phyloP scores from a whole-genome alignment of 108 stramenopile species.

The Cylindrotheca fusiformis region DNA sequence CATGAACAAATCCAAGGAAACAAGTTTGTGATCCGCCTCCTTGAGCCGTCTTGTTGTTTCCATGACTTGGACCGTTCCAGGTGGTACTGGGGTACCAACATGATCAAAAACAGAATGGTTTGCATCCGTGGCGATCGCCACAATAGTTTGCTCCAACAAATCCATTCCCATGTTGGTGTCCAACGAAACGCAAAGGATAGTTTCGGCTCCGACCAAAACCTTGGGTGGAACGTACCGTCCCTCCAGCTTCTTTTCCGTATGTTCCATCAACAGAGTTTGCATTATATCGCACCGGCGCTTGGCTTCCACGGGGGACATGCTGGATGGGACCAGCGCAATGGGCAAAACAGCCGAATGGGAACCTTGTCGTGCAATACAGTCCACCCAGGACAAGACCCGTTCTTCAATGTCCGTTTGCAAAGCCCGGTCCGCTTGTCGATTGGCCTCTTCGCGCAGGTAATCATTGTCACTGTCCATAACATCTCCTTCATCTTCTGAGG shows the following conservation, averaged over 20 bases:
- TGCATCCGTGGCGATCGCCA: conserved; percentile 39
- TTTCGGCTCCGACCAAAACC: conserved; percentile 29
- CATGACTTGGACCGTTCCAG: conserved; percentile 29
- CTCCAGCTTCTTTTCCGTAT: conserved; percentile 26
- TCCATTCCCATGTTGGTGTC: conserved; percentile 34
- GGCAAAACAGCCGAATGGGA: conserved; percentile 68
- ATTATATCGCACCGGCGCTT: conserved; percentile 48
- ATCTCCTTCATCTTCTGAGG: conserved; percentile 39
- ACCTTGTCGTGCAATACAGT: conserved; percentile 59
- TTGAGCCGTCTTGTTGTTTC: conserved; percentile 37
- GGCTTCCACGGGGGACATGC: conserved; percentile 42
- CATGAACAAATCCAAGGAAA: conserved; percentile 44
- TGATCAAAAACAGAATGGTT: conserved; percentile 42
- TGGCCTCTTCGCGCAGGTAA: conserved; percentile 43
- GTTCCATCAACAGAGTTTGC: conserved; percentile 46
- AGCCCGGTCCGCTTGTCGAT: conserved; percentile 48
- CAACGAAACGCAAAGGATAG: conserved; percentile 31
- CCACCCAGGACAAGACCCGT: conserved; percentile 74
- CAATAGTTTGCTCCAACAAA: conserved; percentile 36
- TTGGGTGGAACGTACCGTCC: conserved; percentile 20
- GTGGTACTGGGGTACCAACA: conserved; percentile 43
- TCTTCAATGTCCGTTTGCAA: conserved; percentile 69
- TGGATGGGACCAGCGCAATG: conserved; percentile 46
- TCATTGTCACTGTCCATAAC: conserved; percentile 41
- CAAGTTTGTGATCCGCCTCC: conserved; percentile 37